Percentiles rank a stretch among this genome's conserved stretches.
Evolutionary conservation across 2,329 filamentous ascomycete genomes (phyloP).

Genomic region (Pseudogymnoascus sp.): DNA sequence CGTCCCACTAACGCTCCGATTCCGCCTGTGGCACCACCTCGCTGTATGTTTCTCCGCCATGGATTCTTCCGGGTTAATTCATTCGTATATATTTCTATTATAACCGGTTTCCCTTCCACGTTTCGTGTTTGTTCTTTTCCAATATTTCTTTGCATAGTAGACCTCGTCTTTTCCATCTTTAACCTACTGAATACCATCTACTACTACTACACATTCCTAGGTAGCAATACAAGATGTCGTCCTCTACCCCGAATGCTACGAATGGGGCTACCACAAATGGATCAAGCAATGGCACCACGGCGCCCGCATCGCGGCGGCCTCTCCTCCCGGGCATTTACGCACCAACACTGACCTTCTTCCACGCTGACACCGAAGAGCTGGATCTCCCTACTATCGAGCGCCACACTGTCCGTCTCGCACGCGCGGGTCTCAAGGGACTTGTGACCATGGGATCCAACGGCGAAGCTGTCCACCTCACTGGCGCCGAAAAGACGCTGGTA

Average conservation of each 20-base stretch:
- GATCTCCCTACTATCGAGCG: constrained; percentile 73
- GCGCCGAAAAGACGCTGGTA: constrained; percentile 67
- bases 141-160: background rate
- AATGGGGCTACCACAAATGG: constrained; percentile 11
- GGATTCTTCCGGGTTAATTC: background rate
- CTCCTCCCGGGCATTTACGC: constrained; percentile 80
- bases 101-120: background rate
- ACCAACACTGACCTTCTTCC: constrained; percentile 86
- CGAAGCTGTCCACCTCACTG: constrained; percentile 77
- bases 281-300: constrained; percentile 28
- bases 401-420: constrained; percentile 70
- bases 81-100: background rate
- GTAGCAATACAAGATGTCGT: background rate
- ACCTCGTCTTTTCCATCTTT: background rate
- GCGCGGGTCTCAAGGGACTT: constrained; percentile 71
- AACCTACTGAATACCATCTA: background rate
- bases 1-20: background rate
- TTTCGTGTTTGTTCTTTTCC: background rate
- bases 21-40: background rate
- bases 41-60: constrained; percentile 2
- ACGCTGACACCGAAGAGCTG: constrained; percentile 74
- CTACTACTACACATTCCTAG: background rate
- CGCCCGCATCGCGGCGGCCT: constrained; percentile 38
- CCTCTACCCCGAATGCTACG: background rate
- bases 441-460: constrained; percentile 88